Base-by-base conservation (phyloP, 2,329 filamentous ascomycete species). In the Aspergillus terreus region DNA sequence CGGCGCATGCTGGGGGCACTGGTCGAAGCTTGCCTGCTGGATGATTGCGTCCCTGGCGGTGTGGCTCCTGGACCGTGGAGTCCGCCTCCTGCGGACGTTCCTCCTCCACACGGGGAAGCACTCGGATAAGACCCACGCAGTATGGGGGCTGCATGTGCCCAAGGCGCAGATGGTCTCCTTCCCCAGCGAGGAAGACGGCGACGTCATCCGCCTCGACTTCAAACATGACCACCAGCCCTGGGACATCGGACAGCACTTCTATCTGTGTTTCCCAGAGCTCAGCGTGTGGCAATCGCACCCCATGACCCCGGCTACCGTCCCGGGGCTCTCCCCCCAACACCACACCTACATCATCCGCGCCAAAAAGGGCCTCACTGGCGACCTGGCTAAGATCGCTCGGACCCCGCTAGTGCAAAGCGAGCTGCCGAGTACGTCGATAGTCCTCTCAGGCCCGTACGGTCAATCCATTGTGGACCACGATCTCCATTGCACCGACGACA, bases 1-100 rank as follows among this genome's bases (percentile, higher is more conserved):
- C 11, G 88, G 85, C 4, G 86, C 86, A 3, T 86, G 86, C 68
- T 90, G 86, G 80, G 87, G 80, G 1, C 88, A 92, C 64, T 92
- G 87, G 88, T 67, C 76, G 46, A 74, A 83, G 46, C 74, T 91
- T 4, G 76, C 80, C 44, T 88, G 84, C 64, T 90, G 86, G 72
- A 77, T 90, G 64, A 76, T 88, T 42, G 82, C 87, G 0, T 81
- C 81, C 0, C 69, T 91, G 4, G 71, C 82, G 1, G 76, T 90
- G 14, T 86, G 86, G 78, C 76, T 81, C 50, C 56, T 87, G 21
- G 87, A 90, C 61, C 80, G 86, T 6, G 77, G 70, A 1, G 74
- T 82, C 9, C 77, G 87, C 5, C 66, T 84, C 1, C 63, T 82
- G 6, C 77, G 86, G 30, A 82, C 81, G 0, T 76, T 75, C 0